These are phyloP conservation scores for Fusarium odoratissimum DNA, from an alignment of 2,329 filamentous ascomycete genomes.

Conservation along the genomic window DNA sequence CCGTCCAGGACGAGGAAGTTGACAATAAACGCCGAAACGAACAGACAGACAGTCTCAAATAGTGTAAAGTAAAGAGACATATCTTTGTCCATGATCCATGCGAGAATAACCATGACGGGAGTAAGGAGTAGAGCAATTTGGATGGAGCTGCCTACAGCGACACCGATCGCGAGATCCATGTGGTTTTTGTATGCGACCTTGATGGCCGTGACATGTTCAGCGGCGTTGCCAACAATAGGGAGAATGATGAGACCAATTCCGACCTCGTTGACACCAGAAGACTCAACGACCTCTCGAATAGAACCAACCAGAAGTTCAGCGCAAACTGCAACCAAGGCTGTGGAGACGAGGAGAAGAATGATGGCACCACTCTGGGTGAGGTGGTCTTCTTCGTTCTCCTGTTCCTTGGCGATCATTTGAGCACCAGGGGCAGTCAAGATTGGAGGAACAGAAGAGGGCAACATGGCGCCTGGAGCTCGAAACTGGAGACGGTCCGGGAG, in stretches of 20 bases:
- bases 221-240: conserved; percentile 79
- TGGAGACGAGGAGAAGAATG: conserved; percentile 71
- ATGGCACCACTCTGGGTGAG: conserved; percentile 68
- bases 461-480: conserved; percentile 62
- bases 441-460: conserved; percentile 60
- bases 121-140: conserved; percentile 80
- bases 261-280: conserved; percentile 68
- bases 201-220: conserved; percentile 78
- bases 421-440: conserved; percentile 48
- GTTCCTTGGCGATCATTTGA: conserved; percentile 37
- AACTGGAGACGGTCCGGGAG: conserved; percentile 73
- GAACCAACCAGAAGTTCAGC: conserved; percentile 77
- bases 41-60: conserved; percentile 89
- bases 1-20: conserved; percentile 90
- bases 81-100: conserved; percentile 75
- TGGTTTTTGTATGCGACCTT: conserved; percentile 80
- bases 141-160: conserved; percentile 77
- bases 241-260: conserved; percentile 80
- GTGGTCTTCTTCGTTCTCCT: conserved; percentile 57
- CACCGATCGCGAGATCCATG: conserved; percentile 80
- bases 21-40: conserved; percentile 85
- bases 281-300: conserved; percentile 71
- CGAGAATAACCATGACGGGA: conserved; percentile 75
- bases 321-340: conserved; percentile 73
- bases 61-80: conserved; percentile 88